Conservation (phyloP, 352 stramenopile genomes). For the Globisporangium abappressorium region DNA sequence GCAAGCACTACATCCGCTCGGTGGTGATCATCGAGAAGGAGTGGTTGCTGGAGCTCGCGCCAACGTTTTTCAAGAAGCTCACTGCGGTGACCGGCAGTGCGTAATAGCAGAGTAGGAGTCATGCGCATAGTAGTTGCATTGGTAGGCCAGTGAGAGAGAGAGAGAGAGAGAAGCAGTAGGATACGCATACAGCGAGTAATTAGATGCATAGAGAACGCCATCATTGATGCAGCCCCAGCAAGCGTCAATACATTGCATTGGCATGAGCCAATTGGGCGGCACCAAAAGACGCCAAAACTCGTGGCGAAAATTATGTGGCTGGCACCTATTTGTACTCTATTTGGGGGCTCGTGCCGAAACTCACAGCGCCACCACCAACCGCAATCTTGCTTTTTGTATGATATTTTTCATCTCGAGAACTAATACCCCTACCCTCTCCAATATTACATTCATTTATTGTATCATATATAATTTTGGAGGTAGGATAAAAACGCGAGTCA, state of each 20-base stretch:
- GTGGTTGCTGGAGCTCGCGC: conserved; percentile 83
- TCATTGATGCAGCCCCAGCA: not conserved
- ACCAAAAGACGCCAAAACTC: not conserved
- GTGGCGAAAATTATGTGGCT: conserved; percentile 12
- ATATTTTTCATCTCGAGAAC: not conserved
- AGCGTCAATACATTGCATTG: not conserved
- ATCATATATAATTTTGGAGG: not conserved
- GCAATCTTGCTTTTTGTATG: conserved; percentile 29
- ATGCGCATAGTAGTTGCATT: not conserved
- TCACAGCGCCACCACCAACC: conserved; percentile 15
- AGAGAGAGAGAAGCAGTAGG: not conserved
- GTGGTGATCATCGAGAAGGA: conserved; percentile 88
- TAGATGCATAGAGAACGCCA: conserved; percentile 12
- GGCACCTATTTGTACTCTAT: not conserved
- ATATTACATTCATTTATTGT: not conserved
- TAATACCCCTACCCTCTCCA: conserved; percentile 12
- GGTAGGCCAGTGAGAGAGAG: not conserved
- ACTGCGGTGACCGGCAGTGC: conserved; percentile 16
- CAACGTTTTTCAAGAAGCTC: conserved; percentile 81
- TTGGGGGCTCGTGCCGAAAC: conserved; percentile 4
- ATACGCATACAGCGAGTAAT: conserved; percentile 2
- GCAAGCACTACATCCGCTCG: conserved; percentile 89
- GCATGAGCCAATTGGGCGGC: not conserved
- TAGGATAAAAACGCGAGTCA: not conserved
- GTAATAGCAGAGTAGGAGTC: conserved; percentile 3